A percentile compares a stretch with the other conserved stretches of the same genome.
phyloP scores from a whole-genome alignment of 306 rosid genomes.

The Spatholobus suberectus region DNA sequence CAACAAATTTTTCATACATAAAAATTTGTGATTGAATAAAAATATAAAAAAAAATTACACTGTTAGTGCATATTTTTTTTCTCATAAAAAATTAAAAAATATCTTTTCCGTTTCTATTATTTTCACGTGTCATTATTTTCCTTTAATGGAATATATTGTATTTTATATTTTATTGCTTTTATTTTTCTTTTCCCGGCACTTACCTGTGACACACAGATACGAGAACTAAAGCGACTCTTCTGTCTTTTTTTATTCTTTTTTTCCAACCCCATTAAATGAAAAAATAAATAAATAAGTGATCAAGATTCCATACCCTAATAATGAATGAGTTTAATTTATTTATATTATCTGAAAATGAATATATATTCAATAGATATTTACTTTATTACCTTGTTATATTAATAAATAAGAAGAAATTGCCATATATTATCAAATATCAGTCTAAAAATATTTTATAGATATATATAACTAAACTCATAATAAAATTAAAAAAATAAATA shows the following conservation, averaged over 20 bases:
- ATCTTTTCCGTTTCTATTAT: neutral
- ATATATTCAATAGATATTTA: too few species aligned
- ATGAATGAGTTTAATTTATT: neutral
- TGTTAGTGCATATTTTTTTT: too few species aligned
- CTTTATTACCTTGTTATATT: too few species aligned
- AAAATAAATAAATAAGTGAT: neutral
- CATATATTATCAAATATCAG: neutral
- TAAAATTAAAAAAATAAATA: neutral
- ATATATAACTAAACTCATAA: neutral
- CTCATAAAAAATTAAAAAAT: neutral
- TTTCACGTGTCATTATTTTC: neutral
- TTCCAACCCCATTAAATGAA: conserved; percentile 28
- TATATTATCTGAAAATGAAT: neutral
- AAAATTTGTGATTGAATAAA: too few species aligned
- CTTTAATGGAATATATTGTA: neutral
- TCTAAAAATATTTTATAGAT: neutral
- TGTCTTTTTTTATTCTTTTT: conserved; percentile 12
- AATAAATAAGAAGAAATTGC: too few species aligned
- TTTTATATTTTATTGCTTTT: neutral
- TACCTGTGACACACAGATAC: neutral
- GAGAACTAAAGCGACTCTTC: conserved; percentile 6
- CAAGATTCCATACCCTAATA: conserved; percentile 47
- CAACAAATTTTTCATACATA: too few species aligned
- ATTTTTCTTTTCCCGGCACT: neutral
- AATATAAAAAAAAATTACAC: too few species aligned